Percentiles rank a stretch among this genome's conserved stretches.
These are phyloP conservation scores for Chalaropsis thielavioides DNA, from an alignment of 2,329 filamentous ascomycete genomes.

Conservation along the genomic window DNA sequence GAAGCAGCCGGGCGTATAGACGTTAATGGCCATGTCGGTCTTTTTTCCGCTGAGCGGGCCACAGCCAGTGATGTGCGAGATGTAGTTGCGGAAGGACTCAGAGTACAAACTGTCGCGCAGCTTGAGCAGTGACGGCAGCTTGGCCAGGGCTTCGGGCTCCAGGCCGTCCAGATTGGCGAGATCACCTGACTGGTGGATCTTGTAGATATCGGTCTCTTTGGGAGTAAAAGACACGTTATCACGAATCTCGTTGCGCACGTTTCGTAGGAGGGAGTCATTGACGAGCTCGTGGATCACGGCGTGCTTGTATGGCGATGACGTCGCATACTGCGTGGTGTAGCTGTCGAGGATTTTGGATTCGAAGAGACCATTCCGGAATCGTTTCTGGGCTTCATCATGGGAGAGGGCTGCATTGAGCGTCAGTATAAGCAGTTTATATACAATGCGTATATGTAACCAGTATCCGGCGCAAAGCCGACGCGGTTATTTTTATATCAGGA, in stretches of 20 bases:
- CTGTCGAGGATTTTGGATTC: slow-evolving; percentile 40
- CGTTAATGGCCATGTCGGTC: slow-evolving; percentile 98
- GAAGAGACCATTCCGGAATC: slow-evolving; percentile 55
- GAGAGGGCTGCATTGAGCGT: slow-evolving; percentile 10
- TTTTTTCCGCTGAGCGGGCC: slow-evolving; percentile 82
- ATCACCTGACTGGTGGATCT: slow-evolving; percentile 96
- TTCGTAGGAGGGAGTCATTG: slow-evolving; percentile 65
- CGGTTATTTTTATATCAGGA: background rate
- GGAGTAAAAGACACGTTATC: slow-evolving; percentile 88
- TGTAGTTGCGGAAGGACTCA: slow-evolving; percentile 71
- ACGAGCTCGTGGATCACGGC: slow-evolving; percentile 75
- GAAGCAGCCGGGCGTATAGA: slow-evolving; percentile 93
- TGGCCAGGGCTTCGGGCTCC: slow-evolving; percentile 68
- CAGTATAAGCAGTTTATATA: background rate
- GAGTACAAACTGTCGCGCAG: slow-evolving; percentile 95
- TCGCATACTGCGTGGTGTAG: slow-evolving; percentile 48
- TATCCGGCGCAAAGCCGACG: slow-evolving; percentile 13
- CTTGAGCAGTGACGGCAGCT: slow-evolving; percentile 74
- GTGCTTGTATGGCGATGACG: slow-evolving; percentile 70
- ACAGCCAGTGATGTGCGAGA: slow-evolving; percentile 71
- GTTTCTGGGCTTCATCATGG: slow-evolving; percentile 30
- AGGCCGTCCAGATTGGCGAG: slow-evolving; percentile 92
- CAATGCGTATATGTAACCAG: slow-evolving; percentile 7
- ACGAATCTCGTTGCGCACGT: slow-evolving; percentile 77
- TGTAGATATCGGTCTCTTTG: slow-evolving; percentile 99